Conservation (phyloP, 805 yeast genomes). For the Ogataea methanolica region DNA sequence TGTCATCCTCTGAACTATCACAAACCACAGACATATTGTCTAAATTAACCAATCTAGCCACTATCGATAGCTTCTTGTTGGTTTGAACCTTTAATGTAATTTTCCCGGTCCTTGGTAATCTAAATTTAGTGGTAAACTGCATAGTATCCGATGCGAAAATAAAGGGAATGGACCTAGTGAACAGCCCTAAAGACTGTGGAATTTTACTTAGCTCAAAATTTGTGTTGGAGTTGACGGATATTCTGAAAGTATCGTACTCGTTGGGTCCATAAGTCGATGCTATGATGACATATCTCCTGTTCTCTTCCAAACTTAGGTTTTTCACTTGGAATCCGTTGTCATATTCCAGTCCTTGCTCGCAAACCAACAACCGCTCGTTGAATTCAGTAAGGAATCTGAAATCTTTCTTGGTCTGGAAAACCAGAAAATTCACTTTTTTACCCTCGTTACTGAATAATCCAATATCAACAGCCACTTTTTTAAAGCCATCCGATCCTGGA, state of each 20-base stretch:
- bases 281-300: constrained; percentile 41
- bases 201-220: constrained; percentile 6
- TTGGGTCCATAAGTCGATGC: constrained; percentile 41
- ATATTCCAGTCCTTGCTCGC: constrained; percentile 30
- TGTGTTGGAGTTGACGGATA: constrained; percentile 26
- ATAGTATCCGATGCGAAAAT: not conserved
- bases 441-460: constrained; percentile 22
- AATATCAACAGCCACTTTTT: constrained; percentile 18
- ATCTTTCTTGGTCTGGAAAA: constrained; percentile 35
- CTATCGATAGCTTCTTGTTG: not conserved
- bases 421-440: constrained; percentile 35
- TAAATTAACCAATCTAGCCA: not conserved
- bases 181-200: constrained; percentile 9
- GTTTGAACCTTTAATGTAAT: constrained; percentile 1
- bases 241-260: constrained; percentile 25
- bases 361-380: constrained; percentile 28
- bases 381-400: constrained; percentile 22
- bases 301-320: constrained; percentile 21
- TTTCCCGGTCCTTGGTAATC: constrained; percentile 6
- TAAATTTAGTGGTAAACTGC: not conserved
- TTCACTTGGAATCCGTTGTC: constrained; percentile 22
- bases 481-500: constrained; percentile 10
- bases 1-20: not conserved
- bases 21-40: not conserved
- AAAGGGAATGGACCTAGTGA: not conserved